These are phyloP conservation scores for Trichoderma reesei DNA, from an alignment of 495 filamentous ascomycete species.

Conservation along the genomic window DNA sequence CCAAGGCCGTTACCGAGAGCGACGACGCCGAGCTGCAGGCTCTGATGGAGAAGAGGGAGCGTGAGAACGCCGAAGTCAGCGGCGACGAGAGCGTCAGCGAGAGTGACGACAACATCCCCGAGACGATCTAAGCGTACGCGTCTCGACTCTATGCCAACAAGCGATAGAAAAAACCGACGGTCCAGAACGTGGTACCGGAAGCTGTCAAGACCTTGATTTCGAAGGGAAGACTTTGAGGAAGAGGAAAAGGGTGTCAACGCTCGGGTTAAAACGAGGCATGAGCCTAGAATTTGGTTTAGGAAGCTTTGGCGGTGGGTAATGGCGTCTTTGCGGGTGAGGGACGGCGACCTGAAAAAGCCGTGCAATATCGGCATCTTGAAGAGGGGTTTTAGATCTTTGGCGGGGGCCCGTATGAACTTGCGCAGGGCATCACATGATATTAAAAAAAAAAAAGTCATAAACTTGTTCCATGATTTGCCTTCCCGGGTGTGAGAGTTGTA, in stretches of 20 bases:
- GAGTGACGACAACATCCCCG: constrained; percentile 66
- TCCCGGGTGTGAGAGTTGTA: no score
- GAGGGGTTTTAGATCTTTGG: background rate
- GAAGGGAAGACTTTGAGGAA: background rate
- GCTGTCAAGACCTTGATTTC: background rate
- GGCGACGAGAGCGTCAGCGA: constrained; percentile 92
- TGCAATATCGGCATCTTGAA: background rate
- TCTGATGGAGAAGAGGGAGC: constrained; percentile 97
- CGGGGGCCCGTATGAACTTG: background rate
- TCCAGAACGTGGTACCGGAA: background rate
- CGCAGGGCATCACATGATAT: background rate
- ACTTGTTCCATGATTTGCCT: no score
- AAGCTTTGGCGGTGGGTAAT: constrained; percentile 1
- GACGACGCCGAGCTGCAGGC: constrained; percentile 95
- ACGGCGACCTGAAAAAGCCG: background rate
- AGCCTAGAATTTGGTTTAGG: constrained; percentile 8
- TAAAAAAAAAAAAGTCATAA: background rate
- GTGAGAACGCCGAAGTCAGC: constrained; percentile 93
- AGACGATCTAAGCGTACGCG: constrained; percentile 27
- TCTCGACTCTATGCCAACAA: background rate
- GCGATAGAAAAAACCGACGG: background rate
- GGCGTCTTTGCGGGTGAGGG: background rate
- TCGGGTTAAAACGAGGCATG: constrained; percentile 1
- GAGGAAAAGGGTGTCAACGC: background rate
- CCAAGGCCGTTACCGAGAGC: constrained; percentile 96